Base-by-base conservation (phyloP, 1,284 basidiomycete genomes). In the Boletellus dicymbophilus region DNA sequence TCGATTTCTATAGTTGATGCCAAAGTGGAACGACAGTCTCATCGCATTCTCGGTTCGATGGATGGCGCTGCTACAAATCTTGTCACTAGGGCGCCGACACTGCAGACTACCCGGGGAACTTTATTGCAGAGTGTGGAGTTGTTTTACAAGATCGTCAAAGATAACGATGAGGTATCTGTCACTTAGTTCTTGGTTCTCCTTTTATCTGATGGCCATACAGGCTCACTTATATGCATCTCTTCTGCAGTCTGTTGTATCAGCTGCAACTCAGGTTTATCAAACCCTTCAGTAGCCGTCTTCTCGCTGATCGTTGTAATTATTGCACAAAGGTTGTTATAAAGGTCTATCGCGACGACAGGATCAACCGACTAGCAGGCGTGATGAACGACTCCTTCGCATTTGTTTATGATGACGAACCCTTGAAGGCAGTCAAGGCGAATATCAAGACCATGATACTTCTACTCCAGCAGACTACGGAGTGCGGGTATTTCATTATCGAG, bases 61-160 rank as follows among this genome's bases (percentile, higher is more conserved):
- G 16, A 37, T 16, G 28, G 22, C 12, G 16, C n/a, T 4, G 12
- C 15, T 11, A 34, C 25, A 18, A 34, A 18, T 2, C 7, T 30
- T 4, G 15, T 4, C 20, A 23, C 21, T 1, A n/a, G 37, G 4
- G 10, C 18, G 12, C 26, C 36, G 37, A 31, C 38, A 6, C 16
- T 45, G 6, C 15, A 52, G 22, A 40, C 23, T 30, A 43, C 34
- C 3, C 43, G 40, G 47, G 33, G 26, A 5, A 11, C 26, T 30
- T 7, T 51, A 18, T 36, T 51, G 34, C 4, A 43, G 6, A 46
- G 22, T 34, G 6, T 51, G 27, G 20, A 18, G 9, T 20, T 33
- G 3, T 51, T 46, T 8, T 33, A 51, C 39, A 27, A 43, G 22
- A 51, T 46, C 7, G 49, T 42, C 4, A 4, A 39, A 5, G 16